Base-by-base conservation (phyloP, 2,329 filamentous ascomycete genomes). In the Cytospora chrysosperma region DNA sequence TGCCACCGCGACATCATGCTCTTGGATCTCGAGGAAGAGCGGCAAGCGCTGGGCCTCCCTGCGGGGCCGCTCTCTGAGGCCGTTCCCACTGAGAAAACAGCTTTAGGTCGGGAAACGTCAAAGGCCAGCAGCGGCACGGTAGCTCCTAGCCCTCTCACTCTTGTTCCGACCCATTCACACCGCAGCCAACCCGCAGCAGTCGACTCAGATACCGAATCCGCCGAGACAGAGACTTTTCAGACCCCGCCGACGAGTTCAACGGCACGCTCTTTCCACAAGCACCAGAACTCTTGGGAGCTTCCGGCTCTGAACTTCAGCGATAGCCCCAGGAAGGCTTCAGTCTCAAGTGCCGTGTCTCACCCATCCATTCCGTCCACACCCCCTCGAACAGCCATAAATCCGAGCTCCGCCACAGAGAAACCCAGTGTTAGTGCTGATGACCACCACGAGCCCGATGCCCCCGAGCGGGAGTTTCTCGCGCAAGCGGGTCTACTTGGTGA, bases 1-100 rank as follows among this genome's bases (percentile, higher is more conserved):
- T 97, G 93, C 68, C 93, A 99, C 75, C 88, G 89, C 50, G 94
- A 97, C 70, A 93, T 98, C 65, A 79, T 99, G 24, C 81, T 87
- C 6, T 84, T 93, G 75, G 95, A 99, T 72, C 79, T 98, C 10
- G 90, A 94, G 61, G 92, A 97, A 69, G 93, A 97, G 71, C 81
- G 74, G 62, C 78, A 81, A 51, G 72, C 74, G 61, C 74, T 76
- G 47, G 73, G 73, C 0, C 71, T 76, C 13, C 72, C 75, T 2
- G 66, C 72, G 56, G 68, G 68, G 15, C 61, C 68, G 59, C 30
- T 64, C 30, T 56, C 62, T 3, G 66, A 69, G 34, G 70, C 65
- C 37, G 55, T 69, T 13, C 66, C 66, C 40, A 55, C 58, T 19
- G 67, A 51, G 19, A 61, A 65, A 47, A 64, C 68, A 9, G 62